phyloP scores from a whole-genome alignment of 768 basidiomycete genomes.

The Rhizopogon rudus region DNA sequence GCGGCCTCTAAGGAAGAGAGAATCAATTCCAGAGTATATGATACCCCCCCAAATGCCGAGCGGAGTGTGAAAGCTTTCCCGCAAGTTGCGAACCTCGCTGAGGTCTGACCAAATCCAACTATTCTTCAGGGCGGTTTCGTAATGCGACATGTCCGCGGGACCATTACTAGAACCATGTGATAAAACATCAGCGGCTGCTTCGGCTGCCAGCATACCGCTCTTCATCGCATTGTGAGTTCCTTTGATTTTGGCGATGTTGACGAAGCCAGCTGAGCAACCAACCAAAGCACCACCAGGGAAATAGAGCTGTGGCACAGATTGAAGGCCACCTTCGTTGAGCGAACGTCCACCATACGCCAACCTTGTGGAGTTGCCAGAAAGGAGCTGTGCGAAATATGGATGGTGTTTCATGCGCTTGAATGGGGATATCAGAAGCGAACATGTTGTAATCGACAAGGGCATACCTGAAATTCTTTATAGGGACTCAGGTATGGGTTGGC shows the following conservation, averaged over 20 bases:
- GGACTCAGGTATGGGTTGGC: conserved; percentile 90
- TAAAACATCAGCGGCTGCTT: conserved; percentile 71
- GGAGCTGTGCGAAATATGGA: conserved; percentile 80
- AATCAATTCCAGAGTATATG: conserved; percentile 84
- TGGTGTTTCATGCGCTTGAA: conserved; percentile 90
- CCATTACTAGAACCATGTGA: conserved; percentile 14
- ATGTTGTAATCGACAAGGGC: conserved; percentile 13
- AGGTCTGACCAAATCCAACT: conserved; percentile 89
- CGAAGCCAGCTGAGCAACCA: conserved; percentile 93
- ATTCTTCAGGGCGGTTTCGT: conserved; percentile 60
- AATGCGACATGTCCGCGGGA: conserved; percentile 62
- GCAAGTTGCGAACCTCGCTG: conserved; percentile 84
- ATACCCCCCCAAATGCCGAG: conserved; percentile 87
- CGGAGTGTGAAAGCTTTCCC: conserved; percentile 79
- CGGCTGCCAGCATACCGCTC: conserved; percentile 95
- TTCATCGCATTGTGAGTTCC: conserved; percentile 99
- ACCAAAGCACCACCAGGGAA: conserved; percentile 95
- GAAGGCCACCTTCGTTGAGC: conserved; percentile 91
- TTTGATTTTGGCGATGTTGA: conserved; percentile 97
- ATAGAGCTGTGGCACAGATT: conserved; percentile 79
- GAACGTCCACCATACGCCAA: conserved; percentile 89
- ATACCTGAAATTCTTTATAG: conserved; percentile 88
- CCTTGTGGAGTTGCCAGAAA: conserved; percentile 66
- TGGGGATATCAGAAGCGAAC: conserved; percentile 5
- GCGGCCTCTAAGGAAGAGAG: conserved; percentile 75